phyloP scores from a whole-genome alignment of 805 yeast genomes.

The Lachancea quebecensis region DNA sequence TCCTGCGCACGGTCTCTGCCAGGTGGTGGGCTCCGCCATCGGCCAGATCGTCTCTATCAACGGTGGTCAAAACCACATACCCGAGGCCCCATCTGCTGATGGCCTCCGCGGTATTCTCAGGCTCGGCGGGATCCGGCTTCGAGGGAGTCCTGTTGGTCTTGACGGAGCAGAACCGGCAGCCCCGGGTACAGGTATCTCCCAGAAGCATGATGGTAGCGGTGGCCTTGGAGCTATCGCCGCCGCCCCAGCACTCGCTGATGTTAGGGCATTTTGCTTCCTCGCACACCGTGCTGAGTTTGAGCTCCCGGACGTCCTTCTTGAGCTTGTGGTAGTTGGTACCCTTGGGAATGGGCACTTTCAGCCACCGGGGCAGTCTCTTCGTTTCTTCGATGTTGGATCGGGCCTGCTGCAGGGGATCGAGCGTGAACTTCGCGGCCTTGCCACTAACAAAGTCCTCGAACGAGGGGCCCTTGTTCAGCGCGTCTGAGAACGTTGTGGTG shows the following conservation, averaged over 20 bases:
- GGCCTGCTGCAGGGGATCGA: constrained; percentile 75
- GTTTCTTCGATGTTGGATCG: constrained; percentile 52
- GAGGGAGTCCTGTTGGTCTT: constrained; percentile 86
- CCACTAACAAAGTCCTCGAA: constrained; percentile 88
- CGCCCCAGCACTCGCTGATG: constrained; percentile 99
- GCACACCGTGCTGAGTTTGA: constrained; percentile 90
- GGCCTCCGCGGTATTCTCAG: constrained; percentile 96
- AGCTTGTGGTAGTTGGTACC: constrained; percentile 77
- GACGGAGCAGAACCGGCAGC: constrained; percentile 97
- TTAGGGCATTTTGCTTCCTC: constrained; percentile 99
- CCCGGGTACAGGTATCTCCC: constrained; percentile 98
- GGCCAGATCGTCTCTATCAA: constrained; percentile 87
- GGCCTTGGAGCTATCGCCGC: constrained; percentile 62
- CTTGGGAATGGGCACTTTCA: constrained; percentile 94
- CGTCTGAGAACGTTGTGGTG: constrained; percentile 58
- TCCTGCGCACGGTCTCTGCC: constrained; percentile 76
- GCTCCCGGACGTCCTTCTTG: constrained; percentile 79
- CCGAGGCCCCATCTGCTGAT: constrained; percentile 97
- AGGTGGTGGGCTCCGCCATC: constrained; percentile 95
- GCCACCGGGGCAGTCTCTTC: constrained; percentile 83
- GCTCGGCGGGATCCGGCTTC: constrained; percentile 91
- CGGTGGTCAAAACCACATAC: constrained; percentile 93
- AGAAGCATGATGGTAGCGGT: constrained; percentile 96
- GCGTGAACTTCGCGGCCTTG: constrained; percentile 53
- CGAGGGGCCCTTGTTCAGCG: constrained; percentile 77